These are phyloP conservation scores for Bruguiera hainesii DNA, from an alignment of 441 rosid genomes.

Conservation along the genomic window DNA sequence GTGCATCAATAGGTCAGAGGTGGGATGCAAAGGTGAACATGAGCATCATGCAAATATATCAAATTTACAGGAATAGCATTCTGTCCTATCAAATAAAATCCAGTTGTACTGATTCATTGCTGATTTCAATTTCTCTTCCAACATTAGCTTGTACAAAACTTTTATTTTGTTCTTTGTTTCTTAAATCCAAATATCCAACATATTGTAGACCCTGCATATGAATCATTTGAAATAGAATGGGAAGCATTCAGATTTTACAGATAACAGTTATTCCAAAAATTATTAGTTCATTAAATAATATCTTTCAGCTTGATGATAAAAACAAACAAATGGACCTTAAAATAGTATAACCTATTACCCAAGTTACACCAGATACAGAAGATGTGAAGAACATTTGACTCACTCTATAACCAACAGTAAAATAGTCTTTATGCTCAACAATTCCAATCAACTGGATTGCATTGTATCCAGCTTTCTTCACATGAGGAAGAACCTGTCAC, in stretches of 20 bases:
- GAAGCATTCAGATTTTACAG: not conserved
- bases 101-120: not conserved
- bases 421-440: slow-evolving; percentile 94
- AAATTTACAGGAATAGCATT: slow-evolving; percentile 1
- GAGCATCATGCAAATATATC: not conserved
- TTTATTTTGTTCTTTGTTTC: not conserved
- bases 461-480: slow-evolving; percentile 86
- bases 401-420: slow-evolving; percentile 89
- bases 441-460: slow-evolving; percentile 91
- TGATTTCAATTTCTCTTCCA: slow-evolving; percentile 7
- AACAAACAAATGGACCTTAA: too few relatives aligned
- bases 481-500: slow-evolving; percentile 84
- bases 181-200: not conserved
- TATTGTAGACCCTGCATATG: not conserved
- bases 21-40: too few relatives aligned
- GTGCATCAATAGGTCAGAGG: too few relatives aligned
- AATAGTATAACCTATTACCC: not conserved
- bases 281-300: not conserved
- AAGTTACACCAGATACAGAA: slow-evolving; percentile 7
- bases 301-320: not conserved
- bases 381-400: slow-evolving; percentile 27
- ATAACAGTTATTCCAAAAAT: not conserved
- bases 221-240: not conserved
- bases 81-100: not conserved
- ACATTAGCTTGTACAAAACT: not conserved